phyloP scores from a whole-genome alignment of 345 rosid genomes.

The Alliaria petiolata region DNA sequence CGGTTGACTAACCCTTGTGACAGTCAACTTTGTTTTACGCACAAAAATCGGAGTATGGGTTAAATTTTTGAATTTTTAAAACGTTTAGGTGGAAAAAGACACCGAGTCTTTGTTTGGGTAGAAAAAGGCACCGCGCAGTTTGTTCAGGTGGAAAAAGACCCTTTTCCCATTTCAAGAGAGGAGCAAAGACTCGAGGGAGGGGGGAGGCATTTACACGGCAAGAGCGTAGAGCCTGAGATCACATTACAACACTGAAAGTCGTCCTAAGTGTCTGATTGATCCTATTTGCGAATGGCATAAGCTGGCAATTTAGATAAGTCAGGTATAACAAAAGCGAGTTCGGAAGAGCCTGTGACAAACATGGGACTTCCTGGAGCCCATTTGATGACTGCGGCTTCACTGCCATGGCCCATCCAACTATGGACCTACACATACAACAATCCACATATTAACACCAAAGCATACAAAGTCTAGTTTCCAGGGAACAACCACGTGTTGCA shows the following conservation, averaged over 20 bases:
- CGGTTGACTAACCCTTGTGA: no score
- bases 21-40: no score
- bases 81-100: no score
- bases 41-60: no score
- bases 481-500: no score
- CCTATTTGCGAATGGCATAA: conserved; percentile 70
- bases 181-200: neutral
- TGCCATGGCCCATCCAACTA: conserved; percentile 75
- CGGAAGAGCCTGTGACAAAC: conserved; percentile 88
- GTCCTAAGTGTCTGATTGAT: neutral
- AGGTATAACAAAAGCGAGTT: conserved; percentile 81
- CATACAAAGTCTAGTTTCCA: neutral
- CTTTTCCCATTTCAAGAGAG: no score
- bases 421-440: conserved; percentile 50
- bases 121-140: no score
- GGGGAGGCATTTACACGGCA: neutral
- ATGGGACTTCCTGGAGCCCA: conserved; percentile 96
- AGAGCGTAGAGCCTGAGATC: neutral
- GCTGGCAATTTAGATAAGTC: conserved; percentile 87
- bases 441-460: neutral
- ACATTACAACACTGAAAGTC: neutral
- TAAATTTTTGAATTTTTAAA: no score
- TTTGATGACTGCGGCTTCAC: conserved; percentile 74
- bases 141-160: no score
- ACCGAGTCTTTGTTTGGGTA: no score